Conservation (phyloP, 2,329 filamentous ascomycete genomes). For the Herpomyces periplanetae region DNA sequence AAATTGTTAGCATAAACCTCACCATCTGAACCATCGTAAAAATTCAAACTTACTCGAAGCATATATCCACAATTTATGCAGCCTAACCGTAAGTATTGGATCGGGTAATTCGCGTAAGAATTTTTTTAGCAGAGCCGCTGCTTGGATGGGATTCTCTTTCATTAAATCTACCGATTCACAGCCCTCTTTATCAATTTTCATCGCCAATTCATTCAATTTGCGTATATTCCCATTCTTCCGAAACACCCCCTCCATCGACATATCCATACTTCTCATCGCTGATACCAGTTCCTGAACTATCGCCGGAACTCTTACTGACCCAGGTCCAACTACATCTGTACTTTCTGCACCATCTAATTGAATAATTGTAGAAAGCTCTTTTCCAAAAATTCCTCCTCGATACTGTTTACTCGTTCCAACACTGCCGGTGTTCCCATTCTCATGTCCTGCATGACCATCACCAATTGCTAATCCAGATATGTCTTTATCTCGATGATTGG, state of each 20-base stretch:
- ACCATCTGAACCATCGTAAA: too few species aligned
- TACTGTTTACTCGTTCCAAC: conserved; percentile 37
- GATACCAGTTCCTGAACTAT: conserved; percentile 75
- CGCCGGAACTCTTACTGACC: conserved; percentile 57
- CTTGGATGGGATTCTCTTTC: conserved; percentile 60
- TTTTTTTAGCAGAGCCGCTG: conserved; percentile 71
- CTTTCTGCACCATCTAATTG: conserved; percentile 84
- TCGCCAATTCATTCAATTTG: conserved; percentile 46
- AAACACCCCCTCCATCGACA: conserved; percentile 93
- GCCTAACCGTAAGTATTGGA: conserved; percentile 68
- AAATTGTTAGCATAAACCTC: conserved; percentile 2
- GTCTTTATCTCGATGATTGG: conserved; percentile 27
- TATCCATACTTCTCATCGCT: conserved; percentile 92
- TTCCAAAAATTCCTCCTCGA: conserved; percentile 82
- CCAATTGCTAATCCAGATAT: too few species aligned
- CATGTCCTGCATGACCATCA: too few species aligned
- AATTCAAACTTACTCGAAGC: conserved; percentile 22
- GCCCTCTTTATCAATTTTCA: conserved; percentile 48
- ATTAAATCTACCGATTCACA: conserved; percentile 52
- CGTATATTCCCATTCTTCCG: conserved; percentile 97
- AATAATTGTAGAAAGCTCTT: conserved; percentile 50
- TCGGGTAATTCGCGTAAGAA: conserved; percentile 82
- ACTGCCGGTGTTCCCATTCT: too few species aligned
- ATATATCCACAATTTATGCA: conserved; percentile 59
- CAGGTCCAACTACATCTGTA: conserved; percentile 81